These are phyloP conservation scores for Kwoniella europaea DNA, from an alignment of 768 basidiomycete genomes.

Conservation along the genomic window DNA sequence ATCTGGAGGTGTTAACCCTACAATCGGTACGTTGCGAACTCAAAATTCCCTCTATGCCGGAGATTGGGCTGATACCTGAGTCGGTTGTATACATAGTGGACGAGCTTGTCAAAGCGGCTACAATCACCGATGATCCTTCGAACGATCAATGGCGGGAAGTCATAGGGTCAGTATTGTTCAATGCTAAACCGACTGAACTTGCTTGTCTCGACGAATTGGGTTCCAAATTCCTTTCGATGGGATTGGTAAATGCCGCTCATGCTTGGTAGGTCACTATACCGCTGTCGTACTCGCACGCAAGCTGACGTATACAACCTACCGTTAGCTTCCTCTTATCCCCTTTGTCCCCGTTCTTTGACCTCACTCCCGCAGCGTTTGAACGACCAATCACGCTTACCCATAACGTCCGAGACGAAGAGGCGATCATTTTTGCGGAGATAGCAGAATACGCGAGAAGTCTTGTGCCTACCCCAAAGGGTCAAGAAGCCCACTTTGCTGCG, in stretches of 20 bases:
- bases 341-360: conserved; percentile 75
- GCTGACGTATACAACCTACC: conserved; percentile 1
- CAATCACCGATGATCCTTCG: conserved; percentile 69
- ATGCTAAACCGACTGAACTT: conserved; percentile 68
- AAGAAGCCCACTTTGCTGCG: conserved; percentile 76
- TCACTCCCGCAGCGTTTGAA: conserved; percentile 70
- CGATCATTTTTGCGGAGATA: conserved; percentile 84
- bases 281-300: background rate
- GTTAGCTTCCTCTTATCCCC: conserved; percentile 78
- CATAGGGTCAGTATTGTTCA: conserved; percentile 78
- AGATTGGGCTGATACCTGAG: conserved; percentile 16
- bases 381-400: conserved; percentile 71
- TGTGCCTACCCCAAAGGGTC: conserved; percentile 74
- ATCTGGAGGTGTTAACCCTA: conserved; percentile 79
- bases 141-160: conserved; percentile 80
- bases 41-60: background rate
- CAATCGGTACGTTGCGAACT: conserved; percentile 65
- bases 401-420: conserved; percentile 61
- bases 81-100: conserved; percentile 25
- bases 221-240: conserved; percentile 73
- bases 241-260: conserved; percentile 85
- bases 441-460: conserved; percentile 87
- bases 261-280: conserved; percentile 69
- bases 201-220: conserved; percentile 81
- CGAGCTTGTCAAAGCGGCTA: conserved; percentile 60